phyloP scores from a whole-genome alignment of 106 monocot species.

The Cymbidium sinense region DNA sequence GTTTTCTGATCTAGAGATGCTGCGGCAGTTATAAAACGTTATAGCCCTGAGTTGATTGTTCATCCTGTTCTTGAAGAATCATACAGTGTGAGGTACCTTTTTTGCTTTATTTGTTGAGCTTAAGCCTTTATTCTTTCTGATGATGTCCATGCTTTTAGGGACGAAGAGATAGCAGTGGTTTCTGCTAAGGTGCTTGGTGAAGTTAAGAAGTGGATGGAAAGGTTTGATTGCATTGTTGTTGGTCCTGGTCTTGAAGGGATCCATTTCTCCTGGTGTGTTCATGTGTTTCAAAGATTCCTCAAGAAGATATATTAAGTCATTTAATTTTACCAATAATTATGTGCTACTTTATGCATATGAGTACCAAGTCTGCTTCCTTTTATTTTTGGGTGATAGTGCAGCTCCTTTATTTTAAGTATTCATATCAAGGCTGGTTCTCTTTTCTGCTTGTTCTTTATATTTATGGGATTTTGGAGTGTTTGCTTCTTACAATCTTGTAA shows the following conservation, averaged over 20 bases:
- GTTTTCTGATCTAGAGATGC: constrained; percentile 99
- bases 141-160: constrained; percentile 28
- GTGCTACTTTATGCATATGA: not conserved
- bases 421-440: not conserved
- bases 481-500: not conserved
- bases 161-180: constrained; percentile 61
- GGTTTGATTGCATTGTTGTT: constrained; percentile 93
- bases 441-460: not conserved
- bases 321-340: not conserved
- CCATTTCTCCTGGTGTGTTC: constrained; percentile 75
- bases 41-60: constrained; percentile 94
- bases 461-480: not conserved
- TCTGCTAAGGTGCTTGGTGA: constrained; percentile 55
- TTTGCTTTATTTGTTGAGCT: not conserved
- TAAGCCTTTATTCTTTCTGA: not conserved
- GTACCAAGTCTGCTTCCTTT: not conserved
- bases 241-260: constrained; percentile 89
- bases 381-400: not conserved
- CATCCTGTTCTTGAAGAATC: constrained; percentile 94
- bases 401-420: not conserved
- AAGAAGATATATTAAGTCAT: not conserved
- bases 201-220: constrained; percentile 84
- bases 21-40: constrained; percentile 89
- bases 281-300: too few species aligned
- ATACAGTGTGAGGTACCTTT: constrained; percentile 76